Base-by-base conservation (phyloP, 371 early-diverging fungal genomes). In the Mucor racemosus region DNA sequence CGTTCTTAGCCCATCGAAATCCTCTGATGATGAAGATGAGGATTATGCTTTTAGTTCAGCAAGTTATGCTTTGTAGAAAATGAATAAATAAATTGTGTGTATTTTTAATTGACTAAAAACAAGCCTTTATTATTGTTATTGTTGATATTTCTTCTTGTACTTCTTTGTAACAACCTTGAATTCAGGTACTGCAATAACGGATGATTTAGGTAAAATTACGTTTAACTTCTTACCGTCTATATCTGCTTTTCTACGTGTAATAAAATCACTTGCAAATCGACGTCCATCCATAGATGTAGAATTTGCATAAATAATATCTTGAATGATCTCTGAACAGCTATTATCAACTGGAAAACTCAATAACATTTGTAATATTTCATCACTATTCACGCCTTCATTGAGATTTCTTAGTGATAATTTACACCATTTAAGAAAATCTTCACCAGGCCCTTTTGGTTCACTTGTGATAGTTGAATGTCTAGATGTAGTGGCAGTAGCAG, bases 221-320 rank as follows among this genome's bases (percentile, higher is more conserved):
- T 73, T 62, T 68, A 56, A 73, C 66, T 55, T 63, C 68, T 55
- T 55, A 26, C 73, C 82, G 33, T 85, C 84, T 40, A 70, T 38
- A 74, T 91, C 91, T 7, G 82, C 86, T 69, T 88, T 88, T 61
- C 91, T 85, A 41, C 88, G 80, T 60, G 82, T 86, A 46, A 88
- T 80, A 69, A 90, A 91, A 71, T 90, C 91, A 21, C 88, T 82
- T 10, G 90, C 91, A 75, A 91, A 91, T n/a, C 86, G 84, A 38
- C 88, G 86, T 15, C 90, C 88, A 64, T 91, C 90, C 65, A 90
- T 74, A 3, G 80, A 80, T 35, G 77, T 63, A 7, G 90, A 88
- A 68, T 85, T 77, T 36, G 89, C 89, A 68, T 91, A 90, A 41
- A 91, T 76, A 58, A 86, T 85, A 59, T 91, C 91, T 40, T 88